Evolutionary conservation across 1,139 yeast genomes (phyloP), one percentile per base, ranked within the genome.

Genomic region (Geotrichum phurueaensis): DNA sequence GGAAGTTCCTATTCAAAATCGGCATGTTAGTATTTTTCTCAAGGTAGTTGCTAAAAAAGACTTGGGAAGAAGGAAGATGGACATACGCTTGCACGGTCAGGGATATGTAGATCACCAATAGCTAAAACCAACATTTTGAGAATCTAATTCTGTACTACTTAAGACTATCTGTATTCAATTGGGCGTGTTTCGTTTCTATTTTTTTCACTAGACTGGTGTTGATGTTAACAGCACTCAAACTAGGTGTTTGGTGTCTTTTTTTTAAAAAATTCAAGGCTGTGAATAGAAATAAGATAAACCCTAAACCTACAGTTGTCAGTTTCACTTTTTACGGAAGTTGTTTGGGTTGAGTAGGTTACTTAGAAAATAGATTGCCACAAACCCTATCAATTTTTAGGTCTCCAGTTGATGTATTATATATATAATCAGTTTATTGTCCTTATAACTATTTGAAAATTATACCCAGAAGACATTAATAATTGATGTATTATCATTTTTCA

Each of bases 51-150:
- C 25, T n/a, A 45, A 31, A 25, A 25, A 10, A 15, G 13, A 49
- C 15, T 22, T 25, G 22, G 36, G 45, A 51, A 47, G 13, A 58
- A 57, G 4, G 64, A 58, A 13, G 60, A 15, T 43, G 39, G 15
- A 71, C 75, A 58, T 60, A 70, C 92, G 49, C 83, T 79, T 15
- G 95, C 87, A 66, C 98, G 78, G 64, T 90, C 94, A 0, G 99
- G 98, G 39, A 94, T 86, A 72, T 86, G 90, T 15, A 94, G 79
- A 71, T 94, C 98, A 10, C 97, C 96, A 66, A 92, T 83, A 9
- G 96, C 95, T 56, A 94, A 79, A n/a, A 94, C 82, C 58, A 94
- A 79, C 97, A 91, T 91, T 29, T 13, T 65, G 59, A 29, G 20
- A 27, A 9, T 29, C 10, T 54, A 15, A 49, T 7, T 7, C n/a